Conservation (phyloP, 257 asterid genomes). For the Nicotiana obtusifolia region DNA sequence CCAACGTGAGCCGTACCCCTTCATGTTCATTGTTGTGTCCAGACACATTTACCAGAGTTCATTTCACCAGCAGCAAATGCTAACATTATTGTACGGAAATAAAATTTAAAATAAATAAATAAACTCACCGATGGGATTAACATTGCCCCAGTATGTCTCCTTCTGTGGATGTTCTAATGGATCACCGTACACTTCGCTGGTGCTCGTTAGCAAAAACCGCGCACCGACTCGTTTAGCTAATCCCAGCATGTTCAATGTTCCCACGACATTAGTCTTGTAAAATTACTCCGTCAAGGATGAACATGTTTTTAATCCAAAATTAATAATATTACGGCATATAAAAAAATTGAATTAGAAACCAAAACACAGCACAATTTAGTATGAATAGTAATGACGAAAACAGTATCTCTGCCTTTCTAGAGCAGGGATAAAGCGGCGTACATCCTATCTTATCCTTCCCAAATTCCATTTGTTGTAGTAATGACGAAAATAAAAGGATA, state of each 20-base stretch:
- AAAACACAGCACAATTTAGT: not conserved
- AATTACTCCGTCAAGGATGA: not conserved
- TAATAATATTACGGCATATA: not conserved
- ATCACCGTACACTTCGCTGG: conserved; percentile 98
- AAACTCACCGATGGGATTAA: conserved; percentile 83
- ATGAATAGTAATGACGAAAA: not conserved
- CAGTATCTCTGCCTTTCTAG: too few species aligned
- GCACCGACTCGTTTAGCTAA: conserved; percentile 98
- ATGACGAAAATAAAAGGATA: conserved; percentile 45
- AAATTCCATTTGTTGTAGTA: too few species aligned
- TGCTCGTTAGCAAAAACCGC: conserved; percentile 93
- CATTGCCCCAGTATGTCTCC: conserved; percentile 99
- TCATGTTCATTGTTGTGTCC: not conserved
- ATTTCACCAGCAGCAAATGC: not conserved
- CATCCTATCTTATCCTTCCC: too few species aligned
- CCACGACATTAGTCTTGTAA: conserved; percentile 99
- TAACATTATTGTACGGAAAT: too few species aligned
- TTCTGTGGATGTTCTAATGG: conserved; percentile 91
- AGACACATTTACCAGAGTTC: not conserved
- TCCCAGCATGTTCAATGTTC: conserved; percentile 97
- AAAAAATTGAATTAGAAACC: not conserved
- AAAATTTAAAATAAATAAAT: not conserved
- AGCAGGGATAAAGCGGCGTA: too few species aligned
- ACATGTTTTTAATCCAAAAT: not conserved
- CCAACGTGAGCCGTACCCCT: conserved; percentile 15